phyloP scores from a whole-genome alignment of 2,329 filamentous ascomycete species.

The Nemania serpens region DNA sequence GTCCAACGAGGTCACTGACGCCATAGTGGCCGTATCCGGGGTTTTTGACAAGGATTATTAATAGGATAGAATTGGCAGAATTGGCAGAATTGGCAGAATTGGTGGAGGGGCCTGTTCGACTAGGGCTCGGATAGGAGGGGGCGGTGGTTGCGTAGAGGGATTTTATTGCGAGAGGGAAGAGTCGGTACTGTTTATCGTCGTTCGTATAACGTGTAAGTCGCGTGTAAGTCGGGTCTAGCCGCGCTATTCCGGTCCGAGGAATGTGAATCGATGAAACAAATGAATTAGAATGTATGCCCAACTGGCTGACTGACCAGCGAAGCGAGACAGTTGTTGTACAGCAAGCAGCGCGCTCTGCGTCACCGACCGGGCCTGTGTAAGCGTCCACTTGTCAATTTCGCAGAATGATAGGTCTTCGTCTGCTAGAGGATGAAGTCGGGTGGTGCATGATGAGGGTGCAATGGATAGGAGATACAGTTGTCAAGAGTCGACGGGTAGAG shows the following conservation, averaged over 20 bases:
- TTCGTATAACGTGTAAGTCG: background rate
- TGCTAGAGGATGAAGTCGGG: conserved; percentile 6
- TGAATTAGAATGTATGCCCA: no score
- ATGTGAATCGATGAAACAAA: background rate
- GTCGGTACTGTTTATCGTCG: no score
- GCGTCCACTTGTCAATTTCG: background rate
- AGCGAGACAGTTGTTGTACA: conserved; percentile 16
- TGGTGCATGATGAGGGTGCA: conserved; percentile 6
- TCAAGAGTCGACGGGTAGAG: conserved; percentile 14
- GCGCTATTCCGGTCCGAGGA: background rate
- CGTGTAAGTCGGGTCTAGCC: background rate
- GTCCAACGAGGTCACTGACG: conserved; percentile 90
- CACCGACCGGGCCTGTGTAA: background rate
- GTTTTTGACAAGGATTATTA: no score
- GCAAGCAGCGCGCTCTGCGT: background rate
- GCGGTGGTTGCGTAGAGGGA: background rate
- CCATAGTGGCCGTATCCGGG: conserved; percentile 71
- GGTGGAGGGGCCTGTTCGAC: background rate
- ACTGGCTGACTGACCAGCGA: background rate
- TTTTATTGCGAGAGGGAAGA: background rate
- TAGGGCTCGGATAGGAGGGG: background rate
- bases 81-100: background rate
- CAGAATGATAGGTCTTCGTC: conserved; percentile 13
- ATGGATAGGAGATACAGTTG: conserved; percentile 11
- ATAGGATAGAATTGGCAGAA: background rate